phyloP scores from a whole-genome alignment of 1,284 basidiomycete genomes.

The Coniferiporia weirii region DNA sequence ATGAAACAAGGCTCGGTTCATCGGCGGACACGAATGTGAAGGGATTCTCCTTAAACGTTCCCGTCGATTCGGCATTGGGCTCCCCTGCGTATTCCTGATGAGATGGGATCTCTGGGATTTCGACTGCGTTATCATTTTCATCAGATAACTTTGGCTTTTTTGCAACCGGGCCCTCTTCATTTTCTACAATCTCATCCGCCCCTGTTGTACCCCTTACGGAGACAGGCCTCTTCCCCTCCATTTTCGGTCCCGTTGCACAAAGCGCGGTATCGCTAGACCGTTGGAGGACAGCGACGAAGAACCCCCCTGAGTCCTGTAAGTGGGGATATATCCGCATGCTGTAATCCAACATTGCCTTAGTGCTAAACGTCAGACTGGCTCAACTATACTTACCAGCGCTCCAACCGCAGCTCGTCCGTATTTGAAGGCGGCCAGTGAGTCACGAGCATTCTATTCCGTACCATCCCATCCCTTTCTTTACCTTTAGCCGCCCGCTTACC shows the following conservation, averaged over 20 bases:
- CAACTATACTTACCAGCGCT: slow-evolving; percentile 55
- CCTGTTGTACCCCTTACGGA: slow-evolving; percentile 25
- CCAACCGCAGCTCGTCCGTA: slow-evolving; percentile 52
- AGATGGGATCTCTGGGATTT: neutral
- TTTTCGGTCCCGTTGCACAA: neutral
- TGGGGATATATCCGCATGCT: slow-evolving; percentile 92
- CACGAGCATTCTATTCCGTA: slow-evolving; percentile 54
- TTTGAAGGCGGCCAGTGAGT: slow-evolving; percentile 81
- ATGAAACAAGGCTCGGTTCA: slow-evolving; percentile 64
- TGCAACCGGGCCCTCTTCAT: slow-evolving; percentile 35
- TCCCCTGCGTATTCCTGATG: slow-evolving; percentile 22
- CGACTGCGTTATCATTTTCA: slow-evolving; percentile 4
- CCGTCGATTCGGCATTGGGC: slow-evolving; percentile 27
- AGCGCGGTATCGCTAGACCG: slow-evolving; percentile 29
- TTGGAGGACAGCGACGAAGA: slow-evolving; percentile 91
- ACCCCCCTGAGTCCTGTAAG: slow-evolving; percentile 95
- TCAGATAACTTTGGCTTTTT: slow-evolving; percentile 44
- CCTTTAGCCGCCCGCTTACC: neutral
- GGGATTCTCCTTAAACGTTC: slow-evolving; percentile 84
- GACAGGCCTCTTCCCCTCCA: slow-evolving; percentile 42
- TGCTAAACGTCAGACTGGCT: neutral
- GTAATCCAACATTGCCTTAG: neutral
- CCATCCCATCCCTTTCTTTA: slow-evolving; percentile 31
- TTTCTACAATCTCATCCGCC: slow-evolving; percentile 22
- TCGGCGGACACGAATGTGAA: slow-evolving; percentile 74